Evolutionary conservation across 1,284 basidiomycete species (phyloP), one percentile per base, ranked within the genome.

Genomic region (Rhodotorula sp.): DNA sequence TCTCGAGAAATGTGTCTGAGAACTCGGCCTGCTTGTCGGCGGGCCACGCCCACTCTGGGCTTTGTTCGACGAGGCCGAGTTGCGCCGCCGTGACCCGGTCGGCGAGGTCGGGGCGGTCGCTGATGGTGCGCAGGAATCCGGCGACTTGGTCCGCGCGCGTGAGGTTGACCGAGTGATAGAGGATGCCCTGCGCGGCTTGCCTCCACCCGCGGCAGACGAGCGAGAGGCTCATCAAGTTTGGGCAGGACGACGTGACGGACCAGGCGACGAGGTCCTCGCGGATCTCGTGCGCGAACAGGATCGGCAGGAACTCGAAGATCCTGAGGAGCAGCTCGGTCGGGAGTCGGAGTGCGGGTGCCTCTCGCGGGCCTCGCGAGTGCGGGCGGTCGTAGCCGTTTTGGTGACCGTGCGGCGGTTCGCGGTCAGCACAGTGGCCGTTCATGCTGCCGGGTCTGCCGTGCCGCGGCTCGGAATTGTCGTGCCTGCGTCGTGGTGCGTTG

Each of bases 161-260:
- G 55, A 64, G 54, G 17, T 30, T 30, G 30, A 64, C 22, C 30
- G 62, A 64, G 54, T 55, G 62, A 55, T 57, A 56, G 30, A 64
- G 54, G 22, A 46, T 22, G 17, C 26, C 17, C 55, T 64, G 62
- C 14, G 62, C 62, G 15, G 62, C 45, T 6, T 45, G 6, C 14
- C 62, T 54, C 62, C 62, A 64, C 4, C 45, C 22, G 45, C 54
- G 54, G 54, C 62, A 64, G 30, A 64, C 62, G 54, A 48, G 62
- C 4, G 45, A 29, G 54, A 56, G 24, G 24, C 26, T 24, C 29
- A 44, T 46, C 17, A 64, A 30, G 62, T 48, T 45, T 24, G 62
- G 54, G n/a, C 62, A 64, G 24, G 45, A 37, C 45, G 62, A 64
- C 24, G 62, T 57, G 55, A 64, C 46, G 29, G 62, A 48, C 62